Evolutionary conservation across 257 asterid species (phyloP).

Genomic region (Ophiorrhiza pumila): DNA sequence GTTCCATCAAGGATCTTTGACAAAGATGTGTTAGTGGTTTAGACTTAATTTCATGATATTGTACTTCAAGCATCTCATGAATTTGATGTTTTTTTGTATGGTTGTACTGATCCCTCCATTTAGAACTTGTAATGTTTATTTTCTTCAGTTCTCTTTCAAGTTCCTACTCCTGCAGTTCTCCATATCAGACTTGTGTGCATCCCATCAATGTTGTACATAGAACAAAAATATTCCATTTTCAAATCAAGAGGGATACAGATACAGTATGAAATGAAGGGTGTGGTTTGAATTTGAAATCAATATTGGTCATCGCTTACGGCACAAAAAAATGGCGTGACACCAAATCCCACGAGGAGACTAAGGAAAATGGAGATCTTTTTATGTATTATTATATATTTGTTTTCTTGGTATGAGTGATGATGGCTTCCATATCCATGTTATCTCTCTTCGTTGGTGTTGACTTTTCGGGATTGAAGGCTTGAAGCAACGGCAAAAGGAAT

Average conservation of each 20-base stretch:
- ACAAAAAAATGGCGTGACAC: no score
- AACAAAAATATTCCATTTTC: no score
- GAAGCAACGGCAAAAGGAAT: slow-evolving; percentile 19
- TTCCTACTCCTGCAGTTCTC: no score
- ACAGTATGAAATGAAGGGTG: no score
- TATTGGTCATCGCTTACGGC: background rate
- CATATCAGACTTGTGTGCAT: no score
- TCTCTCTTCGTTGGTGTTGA: slow-evolving; percentile 9
- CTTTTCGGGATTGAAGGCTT: background rate
- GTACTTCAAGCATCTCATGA: background rate
- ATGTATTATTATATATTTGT: background rate
- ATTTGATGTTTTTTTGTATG: background rate
- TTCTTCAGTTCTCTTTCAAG: no score
- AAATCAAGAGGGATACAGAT: no score
- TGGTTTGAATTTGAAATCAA: no score
- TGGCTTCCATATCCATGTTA: slow-evolving; percentile 13
- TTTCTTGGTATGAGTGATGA: slow-evolving; percentile 14
- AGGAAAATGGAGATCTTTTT: background rate
- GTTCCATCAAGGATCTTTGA: slow-evolving; percentile 58
- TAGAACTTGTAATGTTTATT: slow-evolving; percentile 10
- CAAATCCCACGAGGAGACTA: slow-evolving; percentile 6
- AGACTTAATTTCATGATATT: background rate
- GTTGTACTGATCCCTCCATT: no score
- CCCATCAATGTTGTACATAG: background rate
- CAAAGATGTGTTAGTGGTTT: slow-evolving; percentile 38